Evolutionary conservation across 495 filamentous ascomycete genomes (phyloP).

Genomic region (Xylaria flabelliformis): DNA sequence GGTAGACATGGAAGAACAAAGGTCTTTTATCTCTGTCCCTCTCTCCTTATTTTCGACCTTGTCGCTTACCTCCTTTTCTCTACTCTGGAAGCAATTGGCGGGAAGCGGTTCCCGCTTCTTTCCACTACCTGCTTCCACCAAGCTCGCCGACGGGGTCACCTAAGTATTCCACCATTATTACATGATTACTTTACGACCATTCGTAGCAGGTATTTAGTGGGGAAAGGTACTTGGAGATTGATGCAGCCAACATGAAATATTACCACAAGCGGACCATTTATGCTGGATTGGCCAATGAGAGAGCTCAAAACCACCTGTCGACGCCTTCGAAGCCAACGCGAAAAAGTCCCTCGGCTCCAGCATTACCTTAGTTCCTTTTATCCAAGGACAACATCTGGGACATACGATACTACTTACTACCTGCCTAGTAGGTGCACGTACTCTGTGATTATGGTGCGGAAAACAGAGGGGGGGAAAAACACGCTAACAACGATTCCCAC

Average conservation of each 20-base stretch:
- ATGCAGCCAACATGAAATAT: constrained; percentile 22
- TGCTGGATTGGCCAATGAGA: constrained; percentile 26
- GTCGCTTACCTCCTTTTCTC: neutral
- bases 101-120: neutral
- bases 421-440: constrained; percentile 9
- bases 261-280: constrained; percentile 30
- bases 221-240: constrained; percentile 24
- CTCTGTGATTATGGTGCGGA: neutral
- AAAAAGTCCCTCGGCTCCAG: constrained; percentile 25
- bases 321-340: constrained; percentile 11
- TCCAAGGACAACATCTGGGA: neutral
- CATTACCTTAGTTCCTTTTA: constrained; percentile 20
- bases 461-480: neutral
- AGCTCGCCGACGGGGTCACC: neutral
- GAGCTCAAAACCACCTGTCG: neutral
- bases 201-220: constrained; percentile 25
- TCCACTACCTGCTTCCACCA: neutral
- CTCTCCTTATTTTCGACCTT: neutral
- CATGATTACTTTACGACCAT: constrained; percentile 1
- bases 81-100: neutral
- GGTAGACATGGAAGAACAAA: neutral
- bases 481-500: neutral
- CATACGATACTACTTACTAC: constrained; percentile 11
- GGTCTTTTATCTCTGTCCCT: neutral
- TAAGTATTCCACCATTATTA: neutral